Evolutionary conservation across 495 filamentous ascomycete genomes (phyloP).

Genomic region (Penicillium salamii): DNA sequence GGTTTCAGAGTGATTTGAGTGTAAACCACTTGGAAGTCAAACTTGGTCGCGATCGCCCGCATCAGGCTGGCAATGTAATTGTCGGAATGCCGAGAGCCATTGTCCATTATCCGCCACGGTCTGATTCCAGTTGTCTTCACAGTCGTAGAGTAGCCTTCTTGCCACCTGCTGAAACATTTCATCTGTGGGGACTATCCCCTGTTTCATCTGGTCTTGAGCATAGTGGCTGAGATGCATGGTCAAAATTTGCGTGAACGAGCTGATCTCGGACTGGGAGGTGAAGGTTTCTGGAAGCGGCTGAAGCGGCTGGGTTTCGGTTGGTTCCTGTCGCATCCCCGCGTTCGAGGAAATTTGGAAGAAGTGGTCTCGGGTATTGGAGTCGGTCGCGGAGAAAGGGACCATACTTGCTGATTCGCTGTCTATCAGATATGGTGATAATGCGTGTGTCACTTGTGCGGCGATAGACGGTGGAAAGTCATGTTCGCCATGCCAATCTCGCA

Average conservation of each 20-base stretch:
- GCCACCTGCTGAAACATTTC: constrained; percentile 54
- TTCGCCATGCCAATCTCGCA: constrained; percentile 67
- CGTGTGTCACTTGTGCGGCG: constrained; percentile 59
- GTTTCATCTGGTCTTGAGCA: constrained; percentile 38
- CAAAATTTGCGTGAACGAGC: constrained; percentile 17
- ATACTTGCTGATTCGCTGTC: constrained; percentile 20
- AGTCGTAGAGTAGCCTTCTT: constrained; percentile 56
- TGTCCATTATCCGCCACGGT: constrained; percentile 55
- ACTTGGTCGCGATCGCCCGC: not conserved
- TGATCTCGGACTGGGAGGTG: constrained; percentile 4
- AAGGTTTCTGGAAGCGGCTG: not conserved
- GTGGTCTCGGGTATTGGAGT: constrained; percentile 11
- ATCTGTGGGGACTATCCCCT: constrained; percentile 51
- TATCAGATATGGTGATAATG: constrained; percentile 53
- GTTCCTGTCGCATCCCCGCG: constrained; percentile 1
- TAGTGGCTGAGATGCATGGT: constrained; percentile 43
- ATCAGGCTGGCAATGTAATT: constrained; percentile 6
- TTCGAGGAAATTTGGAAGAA: constrained; percentile 20
- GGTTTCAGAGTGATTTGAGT: no score
- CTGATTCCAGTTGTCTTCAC: constrained; percentile 62
- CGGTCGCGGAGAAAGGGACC: constrained; percentile 26
- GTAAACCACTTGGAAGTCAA: no score
- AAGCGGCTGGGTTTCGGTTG: not conserved
- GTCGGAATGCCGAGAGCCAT: constrained; percentile 42
- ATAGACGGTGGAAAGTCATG: constrained; percentile 66